These are phyloP conservation scores for Lithocarpus polystachyus DNA, from an alignment of 306 rosid genomes.

Conservation along the genomic window DNA sequence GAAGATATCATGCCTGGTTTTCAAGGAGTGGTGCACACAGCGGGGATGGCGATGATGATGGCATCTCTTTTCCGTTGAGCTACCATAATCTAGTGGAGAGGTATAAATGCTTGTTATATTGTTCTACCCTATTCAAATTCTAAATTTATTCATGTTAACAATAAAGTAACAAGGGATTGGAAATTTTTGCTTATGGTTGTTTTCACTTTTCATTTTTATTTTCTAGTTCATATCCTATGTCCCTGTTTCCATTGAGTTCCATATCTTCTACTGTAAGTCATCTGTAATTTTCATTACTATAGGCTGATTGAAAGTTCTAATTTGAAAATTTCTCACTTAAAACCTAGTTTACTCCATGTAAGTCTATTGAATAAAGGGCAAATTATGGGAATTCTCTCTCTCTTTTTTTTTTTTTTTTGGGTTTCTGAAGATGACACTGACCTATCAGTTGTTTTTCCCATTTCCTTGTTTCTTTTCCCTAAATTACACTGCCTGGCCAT, in stretches of 20 bases:
- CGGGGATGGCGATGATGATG: conserved; percentile 46
- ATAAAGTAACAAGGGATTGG: neutral
- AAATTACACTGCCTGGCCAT: neutral
- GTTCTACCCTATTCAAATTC: neutral
- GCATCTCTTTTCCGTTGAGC: conserved; percentile 62
- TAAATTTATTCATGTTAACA: neutral
- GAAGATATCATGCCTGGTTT: conserved; percentile 91
- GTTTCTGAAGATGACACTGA: neutral
- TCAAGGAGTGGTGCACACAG: conserved; percentile 49
- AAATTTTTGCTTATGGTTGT: neutral
- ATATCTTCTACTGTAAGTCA: neutral
- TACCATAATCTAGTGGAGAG: conserved; percentile 60
- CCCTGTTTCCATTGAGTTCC: neutral
- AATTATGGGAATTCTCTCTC: neutral
- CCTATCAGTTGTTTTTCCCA: neutral
- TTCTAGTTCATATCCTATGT: neutral
- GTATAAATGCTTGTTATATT: conserved; percentile 32
- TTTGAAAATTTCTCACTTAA: neutral
- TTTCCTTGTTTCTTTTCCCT: neutral
- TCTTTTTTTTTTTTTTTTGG: neutral
- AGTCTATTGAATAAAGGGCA: neutral
- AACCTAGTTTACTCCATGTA: neutral
- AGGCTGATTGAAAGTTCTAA: neutral
- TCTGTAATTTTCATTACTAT: neutral
- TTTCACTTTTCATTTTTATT: neutral